Conservation (phyloP, 208 protist genomes). For the Crithidia thermophila region DNA sequence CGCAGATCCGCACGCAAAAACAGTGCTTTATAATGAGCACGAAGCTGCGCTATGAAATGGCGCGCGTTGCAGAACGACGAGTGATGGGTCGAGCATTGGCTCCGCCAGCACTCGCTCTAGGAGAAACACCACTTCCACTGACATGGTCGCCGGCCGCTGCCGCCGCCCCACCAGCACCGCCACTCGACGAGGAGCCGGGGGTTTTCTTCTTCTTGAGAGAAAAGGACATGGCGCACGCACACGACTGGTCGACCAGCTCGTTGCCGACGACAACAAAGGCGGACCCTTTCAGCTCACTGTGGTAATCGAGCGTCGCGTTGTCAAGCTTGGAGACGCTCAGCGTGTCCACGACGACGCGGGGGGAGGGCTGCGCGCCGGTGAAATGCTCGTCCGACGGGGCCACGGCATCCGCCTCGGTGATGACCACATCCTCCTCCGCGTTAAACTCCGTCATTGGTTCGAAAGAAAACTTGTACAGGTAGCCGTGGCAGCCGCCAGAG, state of each 20-base stretch:
- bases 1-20: neutral
- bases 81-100: conserved; percentile 36
- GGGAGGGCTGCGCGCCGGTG: conserved; percentile 37
- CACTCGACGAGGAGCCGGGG: neutral
- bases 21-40: neutral
- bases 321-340: conserved; percentile 73
- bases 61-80: conserved; percentile 15
- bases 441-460: conserved; percentile 50
- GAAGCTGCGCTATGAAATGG: neutral
- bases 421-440: conserved; percentile 68
- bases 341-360: conserved; percentile 76
- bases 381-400: conserved; percentile 16
- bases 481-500: conserved; percentile 90
- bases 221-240: conserved; percentile 91
- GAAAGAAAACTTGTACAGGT: conserved; percentile 88
- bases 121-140: neutral
- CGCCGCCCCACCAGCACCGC: conserved; percentile 1
- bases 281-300: conserved; percentile 88
- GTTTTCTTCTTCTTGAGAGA: conserved; percentile 62
- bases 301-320: conserved; percentile 79
- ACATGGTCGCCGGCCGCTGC: neutral
- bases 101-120: too few relatives aligned
- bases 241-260: conserved; percentile 88
- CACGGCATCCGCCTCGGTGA: conserved; percentile 63
- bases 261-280: conserved; percentile 91